Base-by-base conservation (phyloP, 2,329 filamentous ascomycete genomes). In the Myotisia sp. region DNA sequence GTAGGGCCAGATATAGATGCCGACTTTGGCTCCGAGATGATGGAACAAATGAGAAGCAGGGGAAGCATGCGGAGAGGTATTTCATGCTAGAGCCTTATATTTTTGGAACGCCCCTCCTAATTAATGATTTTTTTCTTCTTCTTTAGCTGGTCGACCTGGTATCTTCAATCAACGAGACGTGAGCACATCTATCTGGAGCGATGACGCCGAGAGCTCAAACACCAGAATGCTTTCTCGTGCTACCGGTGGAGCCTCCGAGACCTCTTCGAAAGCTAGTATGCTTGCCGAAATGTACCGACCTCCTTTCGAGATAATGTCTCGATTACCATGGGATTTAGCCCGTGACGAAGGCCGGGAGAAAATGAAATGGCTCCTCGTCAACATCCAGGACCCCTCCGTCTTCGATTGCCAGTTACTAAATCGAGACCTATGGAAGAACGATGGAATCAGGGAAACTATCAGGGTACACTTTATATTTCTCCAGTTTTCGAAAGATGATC, bases 341-440 rank as follows among this genome's bases (percentile, higher is more conserved):
- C 74, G 90, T 35, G 73, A 86, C 10, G 68, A 85, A 47, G 90
- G 87, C 40, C 92, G 90, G 53, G 80, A 85, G 29, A 70, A 77
- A 18, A 76, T 84, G 64, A 94, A 92, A 56, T 98, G 90, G 90
- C 71, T 98, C 30, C 59, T 98, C 46, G 84, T 94, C 42, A 95
- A 98, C 53, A 76, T 98, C 10, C 90, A 98, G 58, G 86, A 98
- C 52, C 74, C 82, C 44, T 81, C 81, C 22, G 77, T 93, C 49
- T 98, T 98, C 55, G 81, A 90, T 56, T 98, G 90, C 56, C 90
- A 98, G 54, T 71, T 82, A 2, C 65, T 98, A 12, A 98, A 98
- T 53, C 73, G 90, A 28, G 90, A 98, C 53, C 75, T 95, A 35
- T 98, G 90, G 90, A 94, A 94, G 59, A 80, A 94, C 46, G 58